phyloP scores from a whole-genome alignment of 306 rosid species.

The Vigna trinervia region DNA sequence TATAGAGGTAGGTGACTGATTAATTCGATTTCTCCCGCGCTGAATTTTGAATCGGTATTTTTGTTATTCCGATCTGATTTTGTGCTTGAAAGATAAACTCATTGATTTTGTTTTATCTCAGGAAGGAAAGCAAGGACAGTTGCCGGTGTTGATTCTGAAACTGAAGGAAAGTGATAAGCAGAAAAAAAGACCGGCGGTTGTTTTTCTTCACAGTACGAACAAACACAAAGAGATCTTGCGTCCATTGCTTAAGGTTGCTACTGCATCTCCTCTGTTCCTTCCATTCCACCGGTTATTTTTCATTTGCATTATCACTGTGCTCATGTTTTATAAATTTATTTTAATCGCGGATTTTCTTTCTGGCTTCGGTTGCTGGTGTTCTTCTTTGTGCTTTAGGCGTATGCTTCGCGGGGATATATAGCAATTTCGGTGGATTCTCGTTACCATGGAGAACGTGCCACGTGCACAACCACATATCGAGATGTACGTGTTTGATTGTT shows the following conservation, averaged over 20 bases:
- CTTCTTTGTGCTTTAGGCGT: constrained; percentile 60
- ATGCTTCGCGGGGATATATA: constrained; percentile 90
- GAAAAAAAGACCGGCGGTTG: constrained; percentile 76
- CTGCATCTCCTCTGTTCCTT: constrained; percentile 5
- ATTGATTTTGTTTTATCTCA: constrained; percentile 27
- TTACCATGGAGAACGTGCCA: constrained; percentile 98
- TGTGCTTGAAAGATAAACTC: constrained; percentile 8
- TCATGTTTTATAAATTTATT: constrained; percentile 14
- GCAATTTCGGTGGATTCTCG: constrained; percentile 88
- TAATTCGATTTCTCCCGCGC: not conserved
- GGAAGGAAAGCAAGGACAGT: constrained; percentile 93
- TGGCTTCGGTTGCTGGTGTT: not conserved
- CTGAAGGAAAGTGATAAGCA: constrained; percentile 58
- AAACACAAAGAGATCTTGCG: constrained; percentile 74
- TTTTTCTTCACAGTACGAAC: constrained; percentile 76
- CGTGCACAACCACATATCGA: constrained; percentile 55
- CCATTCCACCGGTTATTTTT: not conserved
- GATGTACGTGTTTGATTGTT: constrained; percentile 55
- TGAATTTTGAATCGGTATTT: not conserved
- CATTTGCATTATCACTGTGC: not conserved
- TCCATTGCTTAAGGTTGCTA: constrained; percentile 79
- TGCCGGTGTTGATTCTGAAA: constrained; percentile 82
- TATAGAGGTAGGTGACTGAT: constrained; percentile 54
- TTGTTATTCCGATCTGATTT: constrained; percentile 22
- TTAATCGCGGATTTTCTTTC: not conserved